These are phyloP conservation scores for Pyricularia pennisetigena DNA, from an alignment of 2,329 filamentous ascomycete species.

Conservation along the genomic window DNA sequence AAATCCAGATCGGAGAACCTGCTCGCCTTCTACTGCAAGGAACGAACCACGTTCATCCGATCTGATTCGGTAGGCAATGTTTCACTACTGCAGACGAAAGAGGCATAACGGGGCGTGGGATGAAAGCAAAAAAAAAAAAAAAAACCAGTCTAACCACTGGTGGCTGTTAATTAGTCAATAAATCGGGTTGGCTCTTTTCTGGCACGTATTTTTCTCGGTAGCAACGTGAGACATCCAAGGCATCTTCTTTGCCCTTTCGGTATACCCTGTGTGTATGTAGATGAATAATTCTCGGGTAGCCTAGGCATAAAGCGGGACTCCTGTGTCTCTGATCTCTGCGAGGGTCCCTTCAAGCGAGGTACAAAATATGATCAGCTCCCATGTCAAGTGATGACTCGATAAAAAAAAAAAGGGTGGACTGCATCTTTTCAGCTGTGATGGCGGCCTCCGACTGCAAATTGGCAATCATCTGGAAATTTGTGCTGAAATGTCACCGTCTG, in stretches of 20 bases:
- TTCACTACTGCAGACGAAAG: not conserved
- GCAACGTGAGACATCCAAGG: no score
- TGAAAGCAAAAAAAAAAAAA: no score
- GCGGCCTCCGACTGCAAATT: not conserved
- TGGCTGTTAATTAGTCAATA: not conserved
- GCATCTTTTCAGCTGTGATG: not conserved
- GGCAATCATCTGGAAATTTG: not conserved
- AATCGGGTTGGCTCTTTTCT: not conserved
- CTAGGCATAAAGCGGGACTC: no score
- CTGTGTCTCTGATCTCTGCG: not conserved
- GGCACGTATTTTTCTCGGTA: not conserved
- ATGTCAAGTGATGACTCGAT: not conserved
- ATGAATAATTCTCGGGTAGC: no score
- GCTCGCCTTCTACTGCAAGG: not conserved
- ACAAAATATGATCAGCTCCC: not conserved
- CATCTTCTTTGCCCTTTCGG: not conserved
- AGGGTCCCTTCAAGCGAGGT: not conserved
- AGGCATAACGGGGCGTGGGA: not conserved
- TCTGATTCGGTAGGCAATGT: not conserved
- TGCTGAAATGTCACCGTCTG: not conserved
- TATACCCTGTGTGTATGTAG: not conserved
- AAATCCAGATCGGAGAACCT: not conserved
- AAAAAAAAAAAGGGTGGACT: not conserved
- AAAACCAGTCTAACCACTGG: not conserved
- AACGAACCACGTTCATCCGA: not conserved